Percentiles rank a stretch among this genome's conserved stretches.
Conservation (phyloP, 192 early-diverging fungal species). For the Gonapodya sp. region DNA sequence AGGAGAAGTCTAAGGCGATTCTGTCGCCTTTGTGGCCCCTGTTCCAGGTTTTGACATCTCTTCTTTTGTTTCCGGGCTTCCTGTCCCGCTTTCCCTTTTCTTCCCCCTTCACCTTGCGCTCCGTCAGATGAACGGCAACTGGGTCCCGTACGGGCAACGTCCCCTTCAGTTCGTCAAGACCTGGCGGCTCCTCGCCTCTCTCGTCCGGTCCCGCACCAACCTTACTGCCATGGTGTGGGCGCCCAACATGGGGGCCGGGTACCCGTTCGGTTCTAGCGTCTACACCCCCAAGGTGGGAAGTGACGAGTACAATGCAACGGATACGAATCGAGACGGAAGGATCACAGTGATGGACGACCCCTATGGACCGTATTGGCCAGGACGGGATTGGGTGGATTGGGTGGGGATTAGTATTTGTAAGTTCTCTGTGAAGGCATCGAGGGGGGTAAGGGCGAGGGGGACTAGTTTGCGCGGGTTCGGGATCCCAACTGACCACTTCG, state of each 20-base stretch:
- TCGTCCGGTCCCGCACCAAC: conserved; percentile 10
- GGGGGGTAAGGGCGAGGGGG: not conserved
- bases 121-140: conserved; percentile 17
- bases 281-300: not conserved
- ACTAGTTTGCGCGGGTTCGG: no score
- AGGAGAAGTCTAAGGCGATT: no score
- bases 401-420: conserved; percentile 19
- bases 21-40: not conserved
- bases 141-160: conserved; percentile 12
- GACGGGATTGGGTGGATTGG: conserved; percentile 28
- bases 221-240: conserved; percentile 10
- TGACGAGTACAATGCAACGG: conserved; percentile 20
- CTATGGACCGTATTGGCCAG: conserved; percentile 39
- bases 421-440: not conserved
- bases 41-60: not conserved
- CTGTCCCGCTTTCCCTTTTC: no score
- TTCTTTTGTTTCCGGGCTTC: no score
- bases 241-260: not conserved
- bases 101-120: not conserved
- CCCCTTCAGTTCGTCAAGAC: not conserved
- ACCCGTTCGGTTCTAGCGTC: not conserved
- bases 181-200: not conserved
- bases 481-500: no score
- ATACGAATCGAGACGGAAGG: conserved; percentile 39
- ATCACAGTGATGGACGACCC: conserved; percentile 28